phyloP scores from a whole-genome alignment of 2,329 filamentous ascomycete species.

The Penicillium sp. region DNA sequence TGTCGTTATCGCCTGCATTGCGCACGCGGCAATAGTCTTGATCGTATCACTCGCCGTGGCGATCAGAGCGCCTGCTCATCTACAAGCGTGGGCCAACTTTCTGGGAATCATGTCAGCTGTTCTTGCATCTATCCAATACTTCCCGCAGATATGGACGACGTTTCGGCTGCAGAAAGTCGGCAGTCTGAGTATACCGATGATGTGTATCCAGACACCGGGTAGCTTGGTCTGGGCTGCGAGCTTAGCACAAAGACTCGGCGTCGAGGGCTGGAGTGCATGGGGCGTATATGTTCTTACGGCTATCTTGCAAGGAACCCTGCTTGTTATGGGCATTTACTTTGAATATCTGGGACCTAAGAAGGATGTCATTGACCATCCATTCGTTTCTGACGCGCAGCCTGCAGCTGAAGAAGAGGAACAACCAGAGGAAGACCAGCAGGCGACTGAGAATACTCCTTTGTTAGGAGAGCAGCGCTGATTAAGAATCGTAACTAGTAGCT shows the following conservation, averaged over 20 bases:
- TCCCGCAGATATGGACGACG: conserved; percentile 93
- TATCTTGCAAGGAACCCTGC: conserved; percentile 72
- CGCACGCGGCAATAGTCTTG: conserved; percentile 71
- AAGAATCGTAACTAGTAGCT: not conserved
- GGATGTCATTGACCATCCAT: conserved; percentile 16
- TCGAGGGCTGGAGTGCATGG: conserved; percentile 92
- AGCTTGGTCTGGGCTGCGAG: conserved; percentile 86
- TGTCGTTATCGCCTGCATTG: conserved; percentile 67
- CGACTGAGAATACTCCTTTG: conserved; percentile 3
- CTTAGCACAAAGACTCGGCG: conserved; percentile 72
- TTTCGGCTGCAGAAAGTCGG: conserved; percentile 80
- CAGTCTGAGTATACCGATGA: conserved; percentile 92
- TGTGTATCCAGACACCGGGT: conserved; percentile 95
- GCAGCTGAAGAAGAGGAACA: not conserved
- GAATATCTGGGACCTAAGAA: conserved; percentile 47
- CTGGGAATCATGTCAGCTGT: conserved; percentile 74
- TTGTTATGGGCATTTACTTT: conserved; percentile 78
- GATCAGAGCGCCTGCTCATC: conserved; percentile 57
- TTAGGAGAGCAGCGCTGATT: conserved; percentile 3
- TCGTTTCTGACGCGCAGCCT: not conserved
- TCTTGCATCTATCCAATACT: conserved; percentile 82
- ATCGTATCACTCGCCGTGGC: conserved; percentile 62
- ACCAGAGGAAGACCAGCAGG: not conserved
- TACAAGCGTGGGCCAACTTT: conserved; percentile 78
- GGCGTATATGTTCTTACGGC: conserved; percentile 86